These are phyloP conservation scores for Diatrype stigma DNA, from an alignment of 2,329 filamentous ascomycete species.

Conservation along the genomic window DNA sequence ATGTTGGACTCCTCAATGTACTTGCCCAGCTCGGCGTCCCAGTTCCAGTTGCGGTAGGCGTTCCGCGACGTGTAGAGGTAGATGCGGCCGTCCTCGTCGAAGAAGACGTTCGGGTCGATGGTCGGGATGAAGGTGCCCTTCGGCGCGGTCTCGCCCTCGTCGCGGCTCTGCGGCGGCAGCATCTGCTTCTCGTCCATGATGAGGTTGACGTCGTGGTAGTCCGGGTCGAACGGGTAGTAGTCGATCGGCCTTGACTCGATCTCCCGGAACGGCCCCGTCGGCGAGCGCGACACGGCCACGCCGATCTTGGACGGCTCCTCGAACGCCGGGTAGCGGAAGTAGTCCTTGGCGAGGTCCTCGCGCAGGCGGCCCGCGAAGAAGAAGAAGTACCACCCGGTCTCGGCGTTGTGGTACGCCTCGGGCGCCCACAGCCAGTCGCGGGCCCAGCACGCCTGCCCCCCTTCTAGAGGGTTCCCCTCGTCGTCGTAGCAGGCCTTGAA, in stretches of 20 bases:
- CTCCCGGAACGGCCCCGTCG: slow-evolving; percentile 29
- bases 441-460: slow-evolving; percentile 32
- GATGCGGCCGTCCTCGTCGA: slow-evolving; percentile 12
- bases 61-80: slow-evolving; percentile 29
- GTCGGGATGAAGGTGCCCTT: slow-evolving; percentile 33
- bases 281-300: slow-evolving; percentile 30
- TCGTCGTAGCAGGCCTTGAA: slow-evolving; percentile 29
- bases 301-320: slow-evolving; percentile 34
- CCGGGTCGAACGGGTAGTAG: slow-evolving; percentile 32
- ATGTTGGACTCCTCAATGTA: slow-evolving; percentile 36
- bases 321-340: slow-evolving; percentile 31
- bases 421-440: slow-evolving; percentile 34
- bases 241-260: slow-evolving; percentile 28
- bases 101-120: slow-evolving; percentile 12
- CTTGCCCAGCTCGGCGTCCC: slow-evolving; percentile 28
- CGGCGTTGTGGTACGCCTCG: slow-evolving; percentile 31
- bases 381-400: slow-evolving; percentile 34
- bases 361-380: slow-evolving; percentile 31
- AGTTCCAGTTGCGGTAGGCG: slow-evolving; percentile 34
- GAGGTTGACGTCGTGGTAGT: slow-evolving; percentile 33
- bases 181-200: slow-evolving; percentile 33
- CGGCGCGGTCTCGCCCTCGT: slow-evolving; percentile 24
- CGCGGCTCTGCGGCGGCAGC: slow-evolving; percentile 26
- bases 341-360: slow-evolving; percentile 26
- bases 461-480: slow-evolving; percentile 22